Conservation (phyloP, 257 asterid species). For the Datura wrightii region DNA sequence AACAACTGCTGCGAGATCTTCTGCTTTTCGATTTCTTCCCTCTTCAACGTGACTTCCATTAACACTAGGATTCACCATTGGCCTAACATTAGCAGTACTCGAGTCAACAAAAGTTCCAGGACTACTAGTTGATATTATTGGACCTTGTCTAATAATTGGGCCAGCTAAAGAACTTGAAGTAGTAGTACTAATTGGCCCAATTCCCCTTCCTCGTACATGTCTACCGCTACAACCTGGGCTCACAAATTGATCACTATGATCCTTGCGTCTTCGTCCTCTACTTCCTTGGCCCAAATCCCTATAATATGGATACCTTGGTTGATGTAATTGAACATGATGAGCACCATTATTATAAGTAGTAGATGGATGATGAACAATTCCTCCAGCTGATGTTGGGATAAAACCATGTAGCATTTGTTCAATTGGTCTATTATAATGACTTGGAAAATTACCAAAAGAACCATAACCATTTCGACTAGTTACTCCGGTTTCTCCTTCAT, state of each 20-base stretch:
- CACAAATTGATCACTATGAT: not conserved
- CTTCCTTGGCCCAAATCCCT: not conserved
- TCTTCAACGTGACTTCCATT: not conserved
- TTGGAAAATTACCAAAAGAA: not conserved
- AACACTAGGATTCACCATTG: not conserved
- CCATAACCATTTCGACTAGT: not conserved
- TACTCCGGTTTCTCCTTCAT: not conserved
- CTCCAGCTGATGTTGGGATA: not conserved
- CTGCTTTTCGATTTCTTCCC: not conserved
- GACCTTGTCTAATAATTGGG: not conserved
- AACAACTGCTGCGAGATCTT: not conserved
- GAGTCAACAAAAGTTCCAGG: not conserved
- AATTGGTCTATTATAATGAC: not conserved
- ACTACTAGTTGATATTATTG: not conserved
- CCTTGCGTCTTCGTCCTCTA: constrained; percentile 18
- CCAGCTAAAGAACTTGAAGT: not conserved
- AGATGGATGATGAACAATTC: not conserved
- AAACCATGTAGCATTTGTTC: not conserved
- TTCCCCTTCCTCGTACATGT: constrained; percentile 12
- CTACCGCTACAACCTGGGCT: not conserved
- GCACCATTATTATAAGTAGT: not conserved
- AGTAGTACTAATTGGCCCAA: not conserved
- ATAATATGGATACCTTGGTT: not conserved
- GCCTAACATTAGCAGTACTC: not conserved
- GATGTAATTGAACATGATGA: constrained; percentile 8